Percentiles rank a stretch among this genome's conserved stretches.
Conservation (phyloP, 495 filamentous ascomycete genomes). For the Lichina pygmaea region DNA sequence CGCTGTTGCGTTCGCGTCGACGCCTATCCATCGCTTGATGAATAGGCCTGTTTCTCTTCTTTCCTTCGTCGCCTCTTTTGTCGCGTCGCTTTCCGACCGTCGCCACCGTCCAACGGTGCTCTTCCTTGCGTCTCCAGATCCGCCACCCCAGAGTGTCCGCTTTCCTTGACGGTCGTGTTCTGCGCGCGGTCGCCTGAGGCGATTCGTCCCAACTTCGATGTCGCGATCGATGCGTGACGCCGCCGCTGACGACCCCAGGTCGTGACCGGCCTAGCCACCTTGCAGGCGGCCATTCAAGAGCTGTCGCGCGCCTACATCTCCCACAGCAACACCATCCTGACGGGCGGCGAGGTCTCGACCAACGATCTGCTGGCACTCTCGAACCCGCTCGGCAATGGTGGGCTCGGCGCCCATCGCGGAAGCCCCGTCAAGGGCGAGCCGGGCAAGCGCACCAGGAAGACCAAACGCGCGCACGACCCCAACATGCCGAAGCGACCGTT, state of each 20-base stretch:
- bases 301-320: constrained; percentile 56
- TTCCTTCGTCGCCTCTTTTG: no score
- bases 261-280: constrained; percentile 40
- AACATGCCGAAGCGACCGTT: constrained; percentile 83
- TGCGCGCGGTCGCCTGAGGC: background rate
- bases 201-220: no score
- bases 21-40: no score
- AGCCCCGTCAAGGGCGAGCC: constrained; percentile 15
- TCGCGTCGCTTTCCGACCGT: no score
- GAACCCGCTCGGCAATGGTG: constrained; percentile 16
- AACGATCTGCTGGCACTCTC: constrained; percentile 24
- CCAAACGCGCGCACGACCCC: constrained; percentile 71
- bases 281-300: constrained; percentile 44
- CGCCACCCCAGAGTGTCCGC: background rate
- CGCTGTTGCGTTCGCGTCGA: no score
- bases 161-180: background rate
- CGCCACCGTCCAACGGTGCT: background rate
- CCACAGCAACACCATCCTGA: constrained; percentile 55
- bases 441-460: constrained; percentile 30
- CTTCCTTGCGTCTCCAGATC: background rate
- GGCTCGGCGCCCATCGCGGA: constrained; percentile 8
- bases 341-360: constrained; percentile 17
- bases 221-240: background rate
- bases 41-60: no score
- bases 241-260: constrained; percentile 22